Percentiles rank a stretch among this genome's conserved stretches.
These are phyloP conservation scores for Saturnispora galanensis DNA, from an alignment of 805 yeast species.

Conservation along the genomic window DNA sequence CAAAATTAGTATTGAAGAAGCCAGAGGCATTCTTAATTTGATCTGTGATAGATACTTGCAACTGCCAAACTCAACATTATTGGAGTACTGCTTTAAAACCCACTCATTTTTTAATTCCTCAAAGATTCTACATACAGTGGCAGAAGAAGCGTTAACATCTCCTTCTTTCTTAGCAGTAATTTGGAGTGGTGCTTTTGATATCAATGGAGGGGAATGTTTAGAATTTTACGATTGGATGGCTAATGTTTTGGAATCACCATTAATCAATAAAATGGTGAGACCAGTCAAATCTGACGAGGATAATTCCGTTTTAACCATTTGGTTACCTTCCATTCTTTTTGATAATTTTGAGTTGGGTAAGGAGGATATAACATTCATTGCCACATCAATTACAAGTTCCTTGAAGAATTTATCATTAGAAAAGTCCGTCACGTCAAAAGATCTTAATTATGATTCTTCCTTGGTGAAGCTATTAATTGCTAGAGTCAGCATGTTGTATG, in stretches of 20 bases:
- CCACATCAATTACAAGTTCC: neutral
- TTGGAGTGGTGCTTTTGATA: slow-evolving; percentile 2
- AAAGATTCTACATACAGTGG: neutral
- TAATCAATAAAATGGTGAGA: no score
- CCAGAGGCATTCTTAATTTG: neutral
- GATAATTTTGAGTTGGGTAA: neutral
- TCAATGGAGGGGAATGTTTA: slow-evolving; percentile 1
- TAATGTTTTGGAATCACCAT: neutral
- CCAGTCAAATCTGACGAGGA: neutral
- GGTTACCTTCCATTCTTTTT: neutral
- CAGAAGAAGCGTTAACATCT: neutral
- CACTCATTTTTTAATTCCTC: slow-evolving; percentile 5
- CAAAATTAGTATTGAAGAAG: neutral
- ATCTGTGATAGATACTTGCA: neutral
- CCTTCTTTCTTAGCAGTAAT: neutral
- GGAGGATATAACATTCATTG: neutral
- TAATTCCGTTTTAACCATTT: neutral
- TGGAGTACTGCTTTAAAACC: slow-evolving; percentile 6
- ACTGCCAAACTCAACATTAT: neutral
- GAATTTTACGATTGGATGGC: slow-evolving; percentile 5
- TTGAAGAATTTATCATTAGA: neutral
- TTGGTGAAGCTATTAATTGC: slow-evolving; percentile 13
- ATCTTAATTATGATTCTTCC: neutral
- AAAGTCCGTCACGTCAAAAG: neutral
- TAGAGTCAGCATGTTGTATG: slow-evolving; percentile 17